phyloP scores from a whole-genome alignment of 768 basidiomycete species.

The Boletus coccyginus region DNA sequence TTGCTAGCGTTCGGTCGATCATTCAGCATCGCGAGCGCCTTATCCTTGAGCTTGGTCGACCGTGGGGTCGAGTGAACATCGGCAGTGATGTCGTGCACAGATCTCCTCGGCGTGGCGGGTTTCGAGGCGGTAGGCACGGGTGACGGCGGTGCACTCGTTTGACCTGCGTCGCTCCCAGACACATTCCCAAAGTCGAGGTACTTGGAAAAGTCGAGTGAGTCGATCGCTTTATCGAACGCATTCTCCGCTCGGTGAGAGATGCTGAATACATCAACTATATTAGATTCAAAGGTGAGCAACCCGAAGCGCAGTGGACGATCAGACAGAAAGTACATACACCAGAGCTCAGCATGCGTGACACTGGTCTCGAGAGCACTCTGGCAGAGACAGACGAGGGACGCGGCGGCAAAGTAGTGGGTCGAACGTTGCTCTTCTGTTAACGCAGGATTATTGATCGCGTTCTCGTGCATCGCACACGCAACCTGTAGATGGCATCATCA shows the following conservation, averaged over 20 bases:
- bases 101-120: not conserved
- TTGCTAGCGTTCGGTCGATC: not conserved
- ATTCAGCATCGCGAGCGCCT: not conserved
- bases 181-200: not conserved
- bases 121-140: not conserved
- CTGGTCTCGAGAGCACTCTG: not conserved
- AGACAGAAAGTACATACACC: slow-evolving; percentile 11
- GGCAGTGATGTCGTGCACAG: not conserved
- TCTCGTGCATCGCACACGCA: slow-evolving; percentile 25
- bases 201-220: slow-evolving; percentile 4
- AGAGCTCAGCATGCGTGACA: not conserved
- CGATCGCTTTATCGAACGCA: not conserved
- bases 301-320: not conserved
- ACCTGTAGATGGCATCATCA: slow-evolving; percentile 10
- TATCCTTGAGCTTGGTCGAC: not conserved
- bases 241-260: slow-evolving; percentile 1
- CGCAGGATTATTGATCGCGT: slow-evolving; percentile 11
- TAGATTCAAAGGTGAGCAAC: slow-evolving; percentile 1
- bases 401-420: slow-evolving; percentile 7
- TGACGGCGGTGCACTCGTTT: not conserved
- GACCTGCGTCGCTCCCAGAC: not conserved
- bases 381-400: slow-evolving; percentile 9
- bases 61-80: not conserved
- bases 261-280: slow-evolving; percentile 6
- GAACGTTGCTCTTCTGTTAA: slow-evolving; percentile 6